Evolutionary conservation across 208 protist genomes (phyloP).

Genomic region (Leishmania tarentolae): DNA sequence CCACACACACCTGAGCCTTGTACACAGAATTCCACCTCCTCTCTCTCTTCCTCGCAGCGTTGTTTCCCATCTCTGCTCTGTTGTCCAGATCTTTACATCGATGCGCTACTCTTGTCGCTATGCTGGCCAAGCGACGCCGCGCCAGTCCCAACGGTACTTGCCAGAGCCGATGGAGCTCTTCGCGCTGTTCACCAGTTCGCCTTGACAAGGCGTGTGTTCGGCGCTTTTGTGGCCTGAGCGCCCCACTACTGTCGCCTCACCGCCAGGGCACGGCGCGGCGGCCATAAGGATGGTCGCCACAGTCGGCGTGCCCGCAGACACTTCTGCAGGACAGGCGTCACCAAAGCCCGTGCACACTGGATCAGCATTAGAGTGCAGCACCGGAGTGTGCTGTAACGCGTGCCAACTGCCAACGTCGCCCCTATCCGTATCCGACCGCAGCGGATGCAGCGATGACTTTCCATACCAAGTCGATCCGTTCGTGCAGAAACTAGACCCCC

Average conservation of each 20-base stretch:
- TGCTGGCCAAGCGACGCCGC: constrained; percentile 19
- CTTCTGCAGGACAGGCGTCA: neutral
- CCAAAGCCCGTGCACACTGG: neutral
- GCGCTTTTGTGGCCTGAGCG: constrained; percentile 9
- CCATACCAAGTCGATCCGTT: neutral
- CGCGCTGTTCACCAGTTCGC: constrained; percentile 16
- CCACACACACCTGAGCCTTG: neutral
- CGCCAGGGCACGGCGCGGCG: neutral
- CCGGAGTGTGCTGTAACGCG: constrained; percentile 4
- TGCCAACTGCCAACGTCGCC: neutral
- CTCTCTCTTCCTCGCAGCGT: neutral
- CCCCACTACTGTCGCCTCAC: neutral
- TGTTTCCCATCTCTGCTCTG: neutral
- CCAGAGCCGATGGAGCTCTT: constrained; percentile 32
- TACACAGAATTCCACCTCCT: neutral
- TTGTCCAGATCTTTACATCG: neutral
- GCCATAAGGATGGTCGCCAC: neutral
- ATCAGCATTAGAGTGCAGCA: neutral
- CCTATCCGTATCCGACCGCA: neutral
- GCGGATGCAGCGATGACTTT: constrained; percentile 12
- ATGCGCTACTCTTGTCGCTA: neutral
- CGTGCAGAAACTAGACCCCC: neutral
- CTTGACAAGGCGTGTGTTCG: constrained; percentile 17
- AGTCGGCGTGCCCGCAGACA: neutral
- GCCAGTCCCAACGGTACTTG: constrained; percentile 55